Evolutionary conservation across 345 rosid genomes (phyloP).

Genomic region (Salix viminalis): DNA sequence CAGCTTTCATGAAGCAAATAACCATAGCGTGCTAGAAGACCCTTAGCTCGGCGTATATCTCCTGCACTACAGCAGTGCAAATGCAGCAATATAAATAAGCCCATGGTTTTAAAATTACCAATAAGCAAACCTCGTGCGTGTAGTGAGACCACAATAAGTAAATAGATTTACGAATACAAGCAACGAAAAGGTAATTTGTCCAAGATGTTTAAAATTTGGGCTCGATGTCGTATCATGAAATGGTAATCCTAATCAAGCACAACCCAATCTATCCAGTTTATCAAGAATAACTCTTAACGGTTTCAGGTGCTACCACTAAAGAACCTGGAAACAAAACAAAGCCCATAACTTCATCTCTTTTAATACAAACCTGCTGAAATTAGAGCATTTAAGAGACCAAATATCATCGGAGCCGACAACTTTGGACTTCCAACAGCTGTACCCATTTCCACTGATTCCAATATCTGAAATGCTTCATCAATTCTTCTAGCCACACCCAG

Average conservation of each 20-base stretch:
- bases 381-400: constrained; percentile 53
- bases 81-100: constrained; percentile 11
- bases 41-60: constrained; percentile 75
- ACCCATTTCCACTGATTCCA: constrained; percentile 55
- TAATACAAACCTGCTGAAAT: constrained; percentile 53
- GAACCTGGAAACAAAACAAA: neutral
- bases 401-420: constrained; percentile 52
- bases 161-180: no score
- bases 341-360: neutral
- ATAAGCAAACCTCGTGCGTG: no score
- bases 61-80: constrained; percentile 65
- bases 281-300: neutral
- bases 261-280: neutral
- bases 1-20: constrained; percentile 51
- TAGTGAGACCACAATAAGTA: no score
- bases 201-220: no score
- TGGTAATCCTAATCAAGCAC: no score
- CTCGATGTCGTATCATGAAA: no score
- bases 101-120: neutral
- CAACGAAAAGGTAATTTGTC: no score
- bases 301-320: neutral
- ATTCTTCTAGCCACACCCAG: constrained; percentile 60
- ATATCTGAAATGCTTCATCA: constrained; percentile 70
- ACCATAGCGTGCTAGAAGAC: constrained; percentile 69
- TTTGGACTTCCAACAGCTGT: constrained; percentile 52